Base-by-base conservation (phyloP, 345 rosid genomes). In the Aquilaria yunnanensis region DNA sequence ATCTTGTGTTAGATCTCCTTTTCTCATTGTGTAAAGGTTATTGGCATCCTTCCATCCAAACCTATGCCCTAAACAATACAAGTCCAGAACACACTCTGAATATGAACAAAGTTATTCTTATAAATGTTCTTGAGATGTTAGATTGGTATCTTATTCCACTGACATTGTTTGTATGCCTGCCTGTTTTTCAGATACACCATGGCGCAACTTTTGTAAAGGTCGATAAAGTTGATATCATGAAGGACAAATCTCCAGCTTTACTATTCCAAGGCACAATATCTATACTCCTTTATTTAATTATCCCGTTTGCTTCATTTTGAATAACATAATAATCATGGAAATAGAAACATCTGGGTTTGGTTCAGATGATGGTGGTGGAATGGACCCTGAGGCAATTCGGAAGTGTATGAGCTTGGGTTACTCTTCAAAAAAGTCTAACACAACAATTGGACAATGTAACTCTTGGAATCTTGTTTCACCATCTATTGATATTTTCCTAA, bases 371-470 rank as follows among this genome's bases (percentile, higher is more conserved):
- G 98, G 96, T 10, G 89, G 90, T 67, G 98, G 98, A 68, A 93
- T 93, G 98, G 81, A 81, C 78, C 96, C 98, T 14, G 80, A 78
- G 56, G 71, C 80, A 63, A 69, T 93, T 5, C 73, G 98, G 72
- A 93, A 88, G 75, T 93, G 97, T 72, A 83, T 93, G 97, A 93
- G 97, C 81, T 84, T 93, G 87, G 97, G 96, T 23, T 93, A 90
- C 75, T 93, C 98, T n/a, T 79, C 94, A 43, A 93, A 93, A 83
- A 90, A 90, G 72, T 74, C 92, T 14, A 90, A 85, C 54, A 81
- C 82, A 47, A 90, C 97, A 23, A 90, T 93, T 72, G 96, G 98
- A 72, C 96, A 93, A 68, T 93, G 98, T 93, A 75, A 83, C 56
- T 72, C 30, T 61, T 63, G 11, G 13, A 30, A 48, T 2, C 30